Percentiles rank a stretch among this genome's conserved stretches.
Conservation (phyloP, 2,329 filamentous ascomycete species). For the Penicillium frequentans region DNA sequence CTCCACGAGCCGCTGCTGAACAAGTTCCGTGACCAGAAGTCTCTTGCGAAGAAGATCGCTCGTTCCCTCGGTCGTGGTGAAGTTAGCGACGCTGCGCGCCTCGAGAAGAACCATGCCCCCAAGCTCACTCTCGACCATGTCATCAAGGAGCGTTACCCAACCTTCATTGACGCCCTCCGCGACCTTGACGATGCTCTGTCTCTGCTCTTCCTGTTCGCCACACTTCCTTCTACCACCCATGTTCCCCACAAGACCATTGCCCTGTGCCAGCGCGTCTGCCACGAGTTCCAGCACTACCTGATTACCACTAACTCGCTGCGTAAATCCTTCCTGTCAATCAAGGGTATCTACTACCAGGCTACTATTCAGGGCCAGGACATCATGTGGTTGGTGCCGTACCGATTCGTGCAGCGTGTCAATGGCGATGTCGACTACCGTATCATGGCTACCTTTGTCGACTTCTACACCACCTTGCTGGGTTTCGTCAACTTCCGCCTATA, state of each 20-base stretch:
- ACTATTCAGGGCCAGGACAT: conserved; percentile 97
- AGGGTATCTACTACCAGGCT: conserved; percentile 99
- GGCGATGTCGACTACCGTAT: conserved; percentile 97
- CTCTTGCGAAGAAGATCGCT: conserved; percentile 95
- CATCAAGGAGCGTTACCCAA: conserved; percentile 96
- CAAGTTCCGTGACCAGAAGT: conserved; percentile 97
- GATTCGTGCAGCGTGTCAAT: conserved; percentile 92
- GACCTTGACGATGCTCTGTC: conserved; percentile 96
- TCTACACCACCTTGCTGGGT: conserved; percentile 93
- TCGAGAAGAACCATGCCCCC: conserved; percentile 89
- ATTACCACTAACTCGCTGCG: conserved; percentile 87
- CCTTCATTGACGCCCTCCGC: conserved; percentile 88
- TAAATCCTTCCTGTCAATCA: conserved; percentile 97
- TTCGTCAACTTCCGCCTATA: conserved; percentile 97
- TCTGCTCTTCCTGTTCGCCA: conserved; percentile 96
- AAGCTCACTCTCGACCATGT: conserved; percentile 93
- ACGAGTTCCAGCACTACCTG: conserved; percentile 97
- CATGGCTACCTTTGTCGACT: conserved; percentile 98
- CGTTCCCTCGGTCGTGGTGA: conserved; percentile 89
- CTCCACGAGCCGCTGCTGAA: conserved; percentile 91
- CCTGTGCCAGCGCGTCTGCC: conserved; percentile 85
- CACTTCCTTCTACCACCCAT: conserved; percentile 82
- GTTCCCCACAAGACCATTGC: conserved; percentile 95
- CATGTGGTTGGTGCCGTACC: conserved; percentile 95
- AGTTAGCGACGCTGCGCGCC: conserved; percentile 79